Evolutionary conservation across 2,329 filamentous ascomycete species (phyloP).

Genomic region (Fusarium subglutinans): DNA sequence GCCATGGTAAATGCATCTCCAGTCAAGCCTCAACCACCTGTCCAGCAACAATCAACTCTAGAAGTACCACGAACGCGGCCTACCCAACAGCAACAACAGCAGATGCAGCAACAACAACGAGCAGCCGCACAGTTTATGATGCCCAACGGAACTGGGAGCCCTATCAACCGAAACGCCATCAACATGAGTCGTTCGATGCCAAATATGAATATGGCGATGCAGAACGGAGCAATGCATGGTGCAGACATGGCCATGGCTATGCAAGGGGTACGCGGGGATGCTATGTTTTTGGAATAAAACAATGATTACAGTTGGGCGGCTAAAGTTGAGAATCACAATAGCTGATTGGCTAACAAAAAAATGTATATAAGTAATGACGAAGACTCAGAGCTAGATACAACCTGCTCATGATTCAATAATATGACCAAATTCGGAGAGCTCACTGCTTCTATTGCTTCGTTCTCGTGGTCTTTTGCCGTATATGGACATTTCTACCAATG

Average conservation of each 20-base stretch:
- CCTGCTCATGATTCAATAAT: conserved; percentile 46
- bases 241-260: conserved; percentile 57
- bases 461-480: conserved; percentile 4
- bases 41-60: conserved; percentile 54
- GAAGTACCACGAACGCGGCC: conserved; percentile 55
- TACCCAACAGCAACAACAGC: conserved; percentile 47
- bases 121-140: conserved; percentile 50
- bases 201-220: conserved; percentile 56
- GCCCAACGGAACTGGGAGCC: conserved; percentile 51
- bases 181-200: conserved; percentile 57
- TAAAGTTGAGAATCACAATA: conserved; percentile 9
- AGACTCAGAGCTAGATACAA: conserved; percentile 36
- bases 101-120: conserved; percentile 38
- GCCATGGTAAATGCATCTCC: conserved; percentile 58
- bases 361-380: conserved; percentile 45
- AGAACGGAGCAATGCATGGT: conserved; percentile 51
- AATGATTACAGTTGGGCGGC: neutral
- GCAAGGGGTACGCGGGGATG: conserved; percentile 57
- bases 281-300: conserved; percentile 62
- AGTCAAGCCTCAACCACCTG: conserved; percentile 49
- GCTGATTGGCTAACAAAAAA: conserved; percentile 7
- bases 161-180: conserved; percentile 50
- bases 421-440: conserved; percentile 37
- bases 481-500: neutral
- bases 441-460: neutral